These are phyloP conservation scores for Eucommia ulmoides DNA, from an alignment of 257 asterid species.

Conservation along the genomic window DNA sequence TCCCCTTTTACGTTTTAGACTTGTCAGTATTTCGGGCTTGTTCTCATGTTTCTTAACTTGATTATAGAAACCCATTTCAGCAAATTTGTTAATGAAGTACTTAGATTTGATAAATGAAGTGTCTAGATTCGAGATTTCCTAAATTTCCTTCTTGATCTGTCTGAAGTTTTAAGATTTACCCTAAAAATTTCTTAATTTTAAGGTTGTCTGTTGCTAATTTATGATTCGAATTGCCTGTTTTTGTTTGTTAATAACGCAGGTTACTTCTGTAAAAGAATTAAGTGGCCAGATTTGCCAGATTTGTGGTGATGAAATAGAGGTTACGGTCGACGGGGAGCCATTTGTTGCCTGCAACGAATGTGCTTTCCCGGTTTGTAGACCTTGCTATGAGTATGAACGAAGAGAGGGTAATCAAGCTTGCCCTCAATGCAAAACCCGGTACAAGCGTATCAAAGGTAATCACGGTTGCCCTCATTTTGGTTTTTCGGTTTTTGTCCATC, in stretches of 20 bases:
- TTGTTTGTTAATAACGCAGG: not conserved
- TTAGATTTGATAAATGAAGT: not conserved
- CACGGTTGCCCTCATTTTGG: too few species aligned
- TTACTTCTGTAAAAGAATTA: slow-evolving; percentile 38
- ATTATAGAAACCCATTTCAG: not conserved
- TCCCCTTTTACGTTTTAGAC: not conserved
- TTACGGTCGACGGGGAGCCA: slow-evolving; percentile 45
- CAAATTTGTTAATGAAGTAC: not conserved
- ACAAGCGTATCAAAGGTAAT: slow-evolving; percentile 4
- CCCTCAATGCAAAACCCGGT: slow-evolving; percentile 3
- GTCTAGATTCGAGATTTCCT: not conserved
- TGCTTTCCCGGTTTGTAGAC: slow-evolving; percentile 49
- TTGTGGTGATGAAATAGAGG: slow-evolving; percentile 68
- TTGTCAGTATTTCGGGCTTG: not conserved
- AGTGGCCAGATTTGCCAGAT: slow-evolving; percentile 65
- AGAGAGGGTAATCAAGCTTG: slow-evolving; percentile 3
- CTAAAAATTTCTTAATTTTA: too few species aligned
- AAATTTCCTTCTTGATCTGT: too few species aligned
- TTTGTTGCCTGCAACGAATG: slow-evolving; percentile 76
- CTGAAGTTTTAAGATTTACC: too few species aligned
- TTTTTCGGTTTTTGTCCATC: too few species aligned
- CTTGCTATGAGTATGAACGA: slow-evolving; percentile 3
- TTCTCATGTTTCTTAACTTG: not conserved
- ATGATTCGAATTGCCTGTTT: not conserved
- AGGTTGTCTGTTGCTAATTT: too few species aligned